phyloP scores from a whole-genome alignment of 768 basidiomycete species.

The Exidia glandulosa region DNA sequence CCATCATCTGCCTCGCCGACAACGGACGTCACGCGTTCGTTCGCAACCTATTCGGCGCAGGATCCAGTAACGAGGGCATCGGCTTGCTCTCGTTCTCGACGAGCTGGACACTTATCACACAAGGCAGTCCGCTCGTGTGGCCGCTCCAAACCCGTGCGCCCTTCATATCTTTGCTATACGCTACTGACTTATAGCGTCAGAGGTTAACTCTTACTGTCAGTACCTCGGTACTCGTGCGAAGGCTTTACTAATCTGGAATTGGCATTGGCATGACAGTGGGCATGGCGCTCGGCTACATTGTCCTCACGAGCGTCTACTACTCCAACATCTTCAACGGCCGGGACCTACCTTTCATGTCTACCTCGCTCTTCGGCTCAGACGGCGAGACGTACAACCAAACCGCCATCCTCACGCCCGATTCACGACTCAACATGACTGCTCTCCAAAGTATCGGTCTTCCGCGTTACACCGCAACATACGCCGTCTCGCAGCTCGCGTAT shows the following conservation, averaged over 20 bases:
- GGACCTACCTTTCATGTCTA: conserved; percentile 38
- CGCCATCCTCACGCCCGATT: conserved; percentile 28
- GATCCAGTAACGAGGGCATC: conserved; percentile 41
- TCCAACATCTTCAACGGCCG: conserved; percentile 33
- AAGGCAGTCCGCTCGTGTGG: conserved; percentile 44
- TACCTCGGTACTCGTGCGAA: neutral
- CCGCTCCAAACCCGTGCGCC: conserved; percentile 41
- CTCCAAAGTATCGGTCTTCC: conserved; percentile 15
- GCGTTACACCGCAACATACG: conserved; percentile 37
- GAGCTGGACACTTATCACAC: conserved; percentile 44
- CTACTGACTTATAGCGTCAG: conserved; percentile 9
- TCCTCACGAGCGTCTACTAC: conserved; percentile 33
- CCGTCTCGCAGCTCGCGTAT: conserved; percentile 36
- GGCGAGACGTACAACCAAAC: conserved; percentile 31
- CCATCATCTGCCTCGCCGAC: conserved; percentile 36
- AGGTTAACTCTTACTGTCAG: conserved; percentile 34
- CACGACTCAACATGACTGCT: conserved; percentile 22
- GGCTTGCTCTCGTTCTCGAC: conserved; percentile 37
- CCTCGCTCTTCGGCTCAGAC: conserved; percentile 28
- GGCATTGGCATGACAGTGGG: conserved; percentile 25
- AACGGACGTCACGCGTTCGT: conserved; percentile 35
- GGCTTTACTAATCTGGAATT: neutral
- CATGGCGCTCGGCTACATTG: conserved; percentile 35
- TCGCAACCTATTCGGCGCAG: conserved; percentile 30
- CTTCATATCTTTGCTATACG: neutral